Base-by-base conservation (phyloP, 202 grass and related monocot species). In the Schoenoplectus tabernaemontani region DNA sequence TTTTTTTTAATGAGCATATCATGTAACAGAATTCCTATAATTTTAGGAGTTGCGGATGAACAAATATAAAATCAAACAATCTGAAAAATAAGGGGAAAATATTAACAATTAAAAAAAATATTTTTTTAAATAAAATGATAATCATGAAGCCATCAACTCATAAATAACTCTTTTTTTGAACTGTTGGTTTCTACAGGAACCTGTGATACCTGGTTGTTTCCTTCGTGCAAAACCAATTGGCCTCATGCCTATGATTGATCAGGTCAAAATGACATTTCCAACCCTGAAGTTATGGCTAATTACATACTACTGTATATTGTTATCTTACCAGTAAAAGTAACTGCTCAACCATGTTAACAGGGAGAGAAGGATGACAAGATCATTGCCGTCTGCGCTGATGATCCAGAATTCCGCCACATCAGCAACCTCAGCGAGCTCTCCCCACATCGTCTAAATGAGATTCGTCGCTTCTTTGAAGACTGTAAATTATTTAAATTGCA, bases 171-270 rank as follows among this genome's bases (percentile, higher is more conserved):
- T n/a, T 77, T 57, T 41, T 9, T 9, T n/a, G 48, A 17, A 36
- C 78, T 36, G 85, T 32, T 57, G 13, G 37, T 82, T 62, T 19
- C 44, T 54, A 66, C 64, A 93, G 91, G 88, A 93, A 90, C 91
- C 85, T 0, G 78, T 93, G 9, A 82, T 90, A 64, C 51, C 91
- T 78, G 84, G 84, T 34, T 90, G 88, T 56, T 93, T 90, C 70
- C 88, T 93, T 84, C 82, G 91, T 33, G 91, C 91, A 9, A 88
- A 85, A 50, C 84, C 91, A 54, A 93, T 93, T 59, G 91, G 91
- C 17, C 91, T 93, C 78, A 93, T 93, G 91, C 91, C 91, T 20
- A 93, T 93, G 88, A 93, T 93, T 84, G 88, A 93, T 57, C 91
- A 93, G 91, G 91, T 75, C 79, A 54, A 78, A 70, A 24, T 23